Base-by-base conservation (phyloP, 352 stramenopile genomes). In the Thalassiosira exigua region DNA sequence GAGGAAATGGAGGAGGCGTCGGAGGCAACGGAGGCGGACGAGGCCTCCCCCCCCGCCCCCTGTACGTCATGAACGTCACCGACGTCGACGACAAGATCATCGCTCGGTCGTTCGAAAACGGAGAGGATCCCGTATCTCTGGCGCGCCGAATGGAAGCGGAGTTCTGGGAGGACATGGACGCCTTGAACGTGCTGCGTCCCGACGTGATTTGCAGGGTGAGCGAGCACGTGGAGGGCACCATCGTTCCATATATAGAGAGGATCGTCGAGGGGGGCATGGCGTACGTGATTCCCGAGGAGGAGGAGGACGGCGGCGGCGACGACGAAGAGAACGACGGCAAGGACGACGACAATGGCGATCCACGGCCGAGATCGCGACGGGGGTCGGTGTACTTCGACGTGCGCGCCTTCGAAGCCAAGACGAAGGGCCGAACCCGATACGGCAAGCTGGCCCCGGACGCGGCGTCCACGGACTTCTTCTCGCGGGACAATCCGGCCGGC, bases 41-140 rank as follows among this genome's bases (percentile, higher is more conserved):
- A n/a, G n/a, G n/a, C n/a, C n/a, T n/a, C n/a, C n/a, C 39, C 11
- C 39, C 39, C 39, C 39, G 39, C 11, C 39, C 39, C 0, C 51
- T 86, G 75, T 95, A 97, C 67, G 91, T 97, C 60, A 98, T 99
- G 82, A 99, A 99, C 85, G 97, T 98, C 81, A 99, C 97, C 48
- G 96, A 99, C 84, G 96, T 99, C 69, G 97, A 99, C 80, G 97
- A 99, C 89, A 99, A 99, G 88, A 99, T 99, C 85, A 98, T 99
- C 84, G 85, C 97, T 57, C 91, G 96, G 50, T 91, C 95, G 1
- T 92, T 94, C 22, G 95, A 98, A 87, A 96, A 91, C 68, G 81
- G 86, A 19, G 46, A 7, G 46, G 46, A 79, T 78, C 83, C 85
- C 14, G 14, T 90, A 0, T 11, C 59, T 21, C 58, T 91, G 24